A percentile compares a stretch with the other conserved stretches of the same genome.
phyloP scores from a whole-genome alignment of 2,329 filamentous ascomycete species.

The Sarocladium brachiariae region DNA sequence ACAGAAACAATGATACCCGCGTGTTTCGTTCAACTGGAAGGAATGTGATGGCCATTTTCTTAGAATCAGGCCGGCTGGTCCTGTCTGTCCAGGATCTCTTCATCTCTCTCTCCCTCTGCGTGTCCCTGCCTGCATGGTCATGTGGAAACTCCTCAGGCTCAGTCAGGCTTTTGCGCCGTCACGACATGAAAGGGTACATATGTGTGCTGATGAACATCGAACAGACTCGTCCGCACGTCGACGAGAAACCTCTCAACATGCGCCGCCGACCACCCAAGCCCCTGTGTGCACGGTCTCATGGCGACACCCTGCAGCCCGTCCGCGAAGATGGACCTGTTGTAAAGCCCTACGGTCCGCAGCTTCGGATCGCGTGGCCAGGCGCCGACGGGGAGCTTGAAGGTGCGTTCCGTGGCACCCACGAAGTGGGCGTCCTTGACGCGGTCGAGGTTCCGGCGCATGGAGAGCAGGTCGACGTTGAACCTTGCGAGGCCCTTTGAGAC shows the following conservation, averaged over 20 bases:
- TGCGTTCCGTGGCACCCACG: slow-evolving; percentile 29
- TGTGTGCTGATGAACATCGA: not conserved
- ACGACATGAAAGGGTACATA: not conserved
- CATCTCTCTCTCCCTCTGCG: too few relatives aligned
- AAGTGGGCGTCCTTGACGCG: slow-evolving; percentile 22
- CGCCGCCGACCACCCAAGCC: slow-evolving; percentile 22
- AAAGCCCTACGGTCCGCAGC: slow-evolving; percentile 37
- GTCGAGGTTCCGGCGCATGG: slow-evolving; percentile 22
- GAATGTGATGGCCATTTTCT: too few relatives aligned
- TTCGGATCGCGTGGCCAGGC: slow-evolving; percentile 40
- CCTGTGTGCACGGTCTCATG: slow-evolving; percentile 27
- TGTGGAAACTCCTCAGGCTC: too few relatives aligned
- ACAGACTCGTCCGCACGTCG: not conserved
- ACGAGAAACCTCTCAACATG: not conserved
- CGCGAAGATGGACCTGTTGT: slow-evolving; percentile 21
- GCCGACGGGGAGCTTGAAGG: slow-evolving; percentile 39
- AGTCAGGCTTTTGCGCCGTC: slow-evolving; percentile 2
- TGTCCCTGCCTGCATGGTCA: too few relatives aligned
- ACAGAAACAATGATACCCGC: slow-evolving; percentile 5
- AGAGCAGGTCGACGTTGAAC: slow-evolving; percentile 25
- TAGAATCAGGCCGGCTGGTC: too few relatives aligned
- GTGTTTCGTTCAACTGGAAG: too few relatives aligned
- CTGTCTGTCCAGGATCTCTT: too few relatives aligned
- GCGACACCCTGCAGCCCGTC: slow-evolving; percentile 26
- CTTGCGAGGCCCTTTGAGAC: slow-evolving; percentile 20